phyloP scores from a whole-genome alignment of 768 basidiomycete species.

The Boletus edulis region DNA sequence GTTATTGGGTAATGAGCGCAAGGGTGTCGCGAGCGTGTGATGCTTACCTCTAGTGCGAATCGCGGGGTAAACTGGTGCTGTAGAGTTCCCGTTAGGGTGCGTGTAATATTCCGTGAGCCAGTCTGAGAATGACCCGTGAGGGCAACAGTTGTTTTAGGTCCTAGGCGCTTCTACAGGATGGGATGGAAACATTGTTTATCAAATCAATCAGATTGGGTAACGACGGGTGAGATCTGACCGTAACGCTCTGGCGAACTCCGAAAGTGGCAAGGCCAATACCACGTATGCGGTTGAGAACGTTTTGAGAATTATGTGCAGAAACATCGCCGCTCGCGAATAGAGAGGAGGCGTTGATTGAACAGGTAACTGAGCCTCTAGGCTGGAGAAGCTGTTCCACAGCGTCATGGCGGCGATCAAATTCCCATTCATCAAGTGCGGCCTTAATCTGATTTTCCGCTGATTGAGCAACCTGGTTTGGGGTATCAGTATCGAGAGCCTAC shows the following conservation, averaged over 20 bases:
- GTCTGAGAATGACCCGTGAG: slow-evolving; percentile 39
- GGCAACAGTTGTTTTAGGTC: slow-evolving; percentile 42
- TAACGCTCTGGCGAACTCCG: slow-evolving; percentile 42
- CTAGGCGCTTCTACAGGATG: slow-evolving; percentile 45
- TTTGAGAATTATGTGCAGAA: slow-evolving; percentile 24
- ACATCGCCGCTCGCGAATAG: slow-evolving; percentile 40
- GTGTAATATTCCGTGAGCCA: slow-evolving; percentile 23
- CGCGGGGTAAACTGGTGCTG: slow-evolving; percentile 76
- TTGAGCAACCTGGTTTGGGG: slow-evolving; percentile 19
- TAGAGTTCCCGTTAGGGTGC: slow-evolving; percentile 64
- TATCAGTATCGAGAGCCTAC: slow-evolving; percentile 33
- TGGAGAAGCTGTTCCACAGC: slow-evolving; percentile 40
- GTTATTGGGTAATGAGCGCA: slow-evolving; percentile 10
- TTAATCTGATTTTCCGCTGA: slow-evolving; percentile 43
- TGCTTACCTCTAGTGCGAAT: slow-evolving; percentile 43
- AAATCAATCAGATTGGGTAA: slow-evolving; percentile 17
- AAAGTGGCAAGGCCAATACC: slow-evolving; percentile 36
- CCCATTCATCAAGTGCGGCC: slow-evolving; percentile 39
- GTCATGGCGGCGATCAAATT: slow-evolving; percentile 37
- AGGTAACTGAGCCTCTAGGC: slow-evolving; percentile 44
- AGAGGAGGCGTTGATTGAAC: slow-evolving; percentile 49
- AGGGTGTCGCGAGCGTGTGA: slow-evolving; percentile 16
- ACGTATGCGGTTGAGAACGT: slow-evolving; percentile 33
- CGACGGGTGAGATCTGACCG: slow-evolving; percentile 34
- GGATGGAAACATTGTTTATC: slow-evolving; percentile 18